phyloP scores from a whole-genome alignment of 2,329 filamentous ascomycete species.

The Penicillium freii region DNA sequence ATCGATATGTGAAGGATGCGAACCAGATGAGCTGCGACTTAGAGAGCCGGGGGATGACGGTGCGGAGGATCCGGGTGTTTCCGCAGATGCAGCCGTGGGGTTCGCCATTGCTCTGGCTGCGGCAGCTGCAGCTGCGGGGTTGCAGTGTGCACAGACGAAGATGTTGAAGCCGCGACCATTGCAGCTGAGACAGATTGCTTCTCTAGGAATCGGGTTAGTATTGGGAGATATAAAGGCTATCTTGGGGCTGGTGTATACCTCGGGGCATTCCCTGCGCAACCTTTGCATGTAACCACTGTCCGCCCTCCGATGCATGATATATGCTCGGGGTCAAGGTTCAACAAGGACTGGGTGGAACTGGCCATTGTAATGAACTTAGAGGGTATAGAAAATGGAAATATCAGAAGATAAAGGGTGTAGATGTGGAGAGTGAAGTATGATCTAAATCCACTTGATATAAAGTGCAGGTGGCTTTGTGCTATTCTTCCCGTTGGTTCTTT shows the following conservation, averaged over 20 bases:
- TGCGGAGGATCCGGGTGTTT: slow-evolving; percentile 23
- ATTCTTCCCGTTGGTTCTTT: background rate
- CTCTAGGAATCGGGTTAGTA: slow-evolving; percentile 17
- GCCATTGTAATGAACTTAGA: slow-evolving; percentile 19
- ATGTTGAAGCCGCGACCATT: slow-evolving; percentile 34
- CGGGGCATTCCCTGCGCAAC: slow-evolving; percentile 39
- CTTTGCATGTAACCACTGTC: slow-evolving; percentile 35
- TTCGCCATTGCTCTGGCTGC: slow-evolving; percentile 13
- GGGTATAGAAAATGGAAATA: background rate
- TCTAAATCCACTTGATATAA: background rate
- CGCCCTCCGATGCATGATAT: slow-evolving; percentile 36
- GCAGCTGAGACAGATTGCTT: slow-evolving; percentile 28
- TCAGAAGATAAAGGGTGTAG: background rate
- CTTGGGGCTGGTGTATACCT: slow-evolving; percentile 24
- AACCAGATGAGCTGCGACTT: slow-evolving; percentile 31
- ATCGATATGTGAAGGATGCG: slow-evolving; percentile 23
- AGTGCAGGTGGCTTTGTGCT: background rate
- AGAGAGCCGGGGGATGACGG: slow-evolving; percentile 25
- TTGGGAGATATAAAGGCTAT: background rate
- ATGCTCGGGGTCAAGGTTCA: slow-evolving; percentile 33
- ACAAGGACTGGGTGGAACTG: slow-evolving; percentile 12
- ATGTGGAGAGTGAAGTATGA: background rate
- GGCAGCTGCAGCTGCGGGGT: slow-evolving; percentile 25
- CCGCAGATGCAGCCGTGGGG: slow-evolving; percentile 18
- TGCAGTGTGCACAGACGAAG: slow-evolving; percentile 32